Conservation (phyloP, 2,329 filamentous ascomycete genomes). For the Neonectria punicea region DNA sequence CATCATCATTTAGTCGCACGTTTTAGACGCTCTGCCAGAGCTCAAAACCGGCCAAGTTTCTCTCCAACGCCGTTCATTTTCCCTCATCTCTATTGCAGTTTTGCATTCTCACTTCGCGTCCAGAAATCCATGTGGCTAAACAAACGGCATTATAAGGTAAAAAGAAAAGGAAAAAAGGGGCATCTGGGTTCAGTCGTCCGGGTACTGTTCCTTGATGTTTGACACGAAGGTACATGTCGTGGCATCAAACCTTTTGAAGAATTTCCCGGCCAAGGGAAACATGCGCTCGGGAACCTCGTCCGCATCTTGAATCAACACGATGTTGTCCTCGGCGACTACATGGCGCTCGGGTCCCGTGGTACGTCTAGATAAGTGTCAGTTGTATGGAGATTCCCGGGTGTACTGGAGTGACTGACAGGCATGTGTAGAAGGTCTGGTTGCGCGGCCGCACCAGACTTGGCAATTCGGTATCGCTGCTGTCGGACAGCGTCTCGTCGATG, state of each 20-base stretch:
- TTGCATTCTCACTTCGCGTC: neutral
- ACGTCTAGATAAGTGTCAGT: constrained; percentile 39
- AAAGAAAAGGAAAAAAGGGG: neutral
- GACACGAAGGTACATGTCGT: constrained; percentile 78
- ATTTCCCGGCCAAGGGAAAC: constrained; percentile 78
- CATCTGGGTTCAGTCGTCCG: constrained; percentile 72
- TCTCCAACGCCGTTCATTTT: constrained; percentile 9
- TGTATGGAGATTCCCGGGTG: neutral
- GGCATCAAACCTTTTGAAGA: constrained; percentile 87
- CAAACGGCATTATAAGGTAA: neutral
- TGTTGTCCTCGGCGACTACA: constrained; percentile 75
- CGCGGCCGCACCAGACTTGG: constrained; percentile 42
- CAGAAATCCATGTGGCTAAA: neutral
- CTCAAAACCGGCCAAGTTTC: neutral
- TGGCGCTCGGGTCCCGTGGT: constrained; percentile 49
- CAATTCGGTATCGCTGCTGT: constrained; percentile 43
- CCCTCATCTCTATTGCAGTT: constrained; percentile 1
- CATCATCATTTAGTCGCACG: neutral
- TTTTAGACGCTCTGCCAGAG: constrained; percentile 9
- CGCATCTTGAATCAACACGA: constrained; percentile 67
- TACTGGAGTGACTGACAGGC: constrained; percentile 72
- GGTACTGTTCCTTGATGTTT: constrained; percentile 83
- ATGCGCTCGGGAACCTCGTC: constrained; percentile 65
- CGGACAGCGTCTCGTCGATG: constrained; percentile 41
- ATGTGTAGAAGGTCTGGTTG: constrained; percentile 76